phyloP scores from a whole-genome alignment of 345 rosid species.

The Citrus maxima region DNA sequence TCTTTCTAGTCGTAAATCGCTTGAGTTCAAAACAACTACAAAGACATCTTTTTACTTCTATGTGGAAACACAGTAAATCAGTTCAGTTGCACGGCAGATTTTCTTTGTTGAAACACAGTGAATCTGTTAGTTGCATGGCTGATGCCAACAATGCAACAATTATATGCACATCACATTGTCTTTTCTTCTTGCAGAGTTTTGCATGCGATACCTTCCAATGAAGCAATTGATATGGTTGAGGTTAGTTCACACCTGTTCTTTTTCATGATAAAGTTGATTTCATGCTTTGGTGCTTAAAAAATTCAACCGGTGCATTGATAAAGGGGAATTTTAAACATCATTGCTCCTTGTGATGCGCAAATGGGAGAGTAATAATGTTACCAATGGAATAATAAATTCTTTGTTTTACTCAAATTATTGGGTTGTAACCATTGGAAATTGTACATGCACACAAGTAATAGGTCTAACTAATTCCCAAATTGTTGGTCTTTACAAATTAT shows the following conservation, averaged over 20 bases:
- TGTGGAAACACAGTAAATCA: background rate
- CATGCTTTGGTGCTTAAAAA: background rate
- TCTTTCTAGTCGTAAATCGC: background rate
- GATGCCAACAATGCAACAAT: background rate
- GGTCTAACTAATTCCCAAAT: background rate
- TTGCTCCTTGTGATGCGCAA: background rate
- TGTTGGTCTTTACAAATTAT: background rate
- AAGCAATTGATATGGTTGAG: constrained; percentile 85
- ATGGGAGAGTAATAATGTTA: background rate
- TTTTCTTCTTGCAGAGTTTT: constrained; percentile 60
- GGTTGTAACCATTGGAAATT: background rate
- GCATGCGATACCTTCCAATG: constrained; percentile 82
- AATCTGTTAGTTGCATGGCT: background rate
- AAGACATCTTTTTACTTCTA: background rate
- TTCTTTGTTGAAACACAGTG: background rate
- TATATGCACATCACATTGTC: background rate
- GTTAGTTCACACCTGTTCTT: constrained; percentile 30
- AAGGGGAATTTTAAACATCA: background rate
- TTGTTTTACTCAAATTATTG: background rate
- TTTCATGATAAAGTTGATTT: background rate
- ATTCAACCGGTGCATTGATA: background rate
- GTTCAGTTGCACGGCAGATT: too few relatives aligned
- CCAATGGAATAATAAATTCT: background rate
- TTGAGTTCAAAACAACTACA: background rate
- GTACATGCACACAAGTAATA: background rate